Evolutionary conservation across 2,329 filamentous ascomycete species (phyloP), one percentile per base, ranked within the genome.

Genomic region (Colletotrichum limetticola): DNA sequence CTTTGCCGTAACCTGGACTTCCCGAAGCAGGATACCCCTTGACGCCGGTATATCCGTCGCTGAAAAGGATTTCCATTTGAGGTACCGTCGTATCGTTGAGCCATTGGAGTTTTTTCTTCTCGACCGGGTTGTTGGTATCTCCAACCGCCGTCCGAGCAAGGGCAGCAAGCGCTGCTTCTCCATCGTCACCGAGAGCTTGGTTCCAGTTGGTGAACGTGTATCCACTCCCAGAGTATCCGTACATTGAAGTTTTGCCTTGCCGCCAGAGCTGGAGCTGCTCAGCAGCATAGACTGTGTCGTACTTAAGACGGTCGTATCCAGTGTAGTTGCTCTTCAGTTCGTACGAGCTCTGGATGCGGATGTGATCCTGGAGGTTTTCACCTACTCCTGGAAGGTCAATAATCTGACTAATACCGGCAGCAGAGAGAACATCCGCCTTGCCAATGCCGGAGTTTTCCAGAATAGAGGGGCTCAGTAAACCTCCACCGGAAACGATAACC

Each of bases 391-490:
- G 89, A 0, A 89, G 83, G 74, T 91, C 84, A 0, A 84, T 79
- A 19, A 89, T 71, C 4, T 88, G 82, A 1, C 82, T 77, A 68
- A 91, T 88, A 5, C 81, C 79, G 66, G 86, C 83, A 5, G 81
- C 79, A 6, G 82, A 71, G 1, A 92, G 83, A 49, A 91, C 84
- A 0, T 81, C 77, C 7, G 75, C 76, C 1, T 85, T 85, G 2
- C 90, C 90, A 26, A 92, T 83, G 26, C 90, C 90, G n/a, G 85
- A 88, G 1, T 89, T 84, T 76, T 89, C 89, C 3, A 92, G 85
- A 0, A 92, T 78, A 49, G 89, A 85, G 1, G 89, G 88, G 1
- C 87, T 88, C 77, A 90, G 87, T 78, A 88, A 88, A 0, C 86
- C 81, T 14, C 89, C 89, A 5, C 77, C 77, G 0, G 78, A 78